Evolutionary conservation across 1,139 yeast species (phyloP).

Genomic region (Saccharomyces hybrid): DNA sequence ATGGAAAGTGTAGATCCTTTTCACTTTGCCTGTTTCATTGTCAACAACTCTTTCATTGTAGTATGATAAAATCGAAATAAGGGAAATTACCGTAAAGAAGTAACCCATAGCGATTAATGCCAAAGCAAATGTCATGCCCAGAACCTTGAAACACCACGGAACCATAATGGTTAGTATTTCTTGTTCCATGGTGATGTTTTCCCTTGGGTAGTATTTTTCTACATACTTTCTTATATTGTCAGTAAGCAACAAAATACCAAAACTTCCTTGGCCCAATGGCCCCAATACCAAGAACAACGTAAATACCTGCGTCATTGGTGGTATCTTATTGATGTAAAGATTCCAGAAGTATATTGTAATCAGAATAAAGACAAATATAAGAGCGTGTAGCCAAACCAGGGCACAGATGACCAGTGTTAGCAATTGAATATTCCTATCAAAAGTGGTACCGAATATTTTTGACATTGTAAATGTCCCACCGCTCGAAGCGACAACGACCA

Average conservation of each 20-base stretch:
- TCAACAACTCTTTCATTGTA: slow-evolving; percentile 8
- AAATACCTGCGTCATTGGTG: slow-evolving; percentile 41
- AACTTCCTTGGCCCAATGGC: slow-evolving; percentile 76
- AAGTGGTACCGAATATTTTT: slow-evolving; percentile 37
- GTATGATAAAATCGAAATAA: slow-evolving; percentile 38
- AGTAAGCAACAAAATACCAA: slow-evolving; percentile 55
- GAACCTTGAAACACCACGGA: slow-evolving; percentile 27
- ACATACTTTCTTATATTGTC: slow-evolving; percentile 31
- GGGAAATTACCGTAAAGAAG: slow-evolving; percentile 53
- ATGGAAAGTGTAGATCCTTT: slow-evolving; percentile 39
- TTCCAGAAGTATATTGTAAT: slow-evolving; percentile 53
- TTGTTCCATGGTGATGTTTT: slow-evolving; percentile 6
- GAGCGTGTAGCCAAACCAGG: slow-evolving; percentile 63
- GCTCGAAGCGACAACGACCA: slow-evolving; percentile 64
- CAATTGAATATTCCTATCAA: slow-evolving; percentile 36
- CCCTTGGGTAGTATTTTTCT: slow-evolving; percentile 14
- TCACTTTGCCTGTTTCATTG: slow-evolving; percentile 3
- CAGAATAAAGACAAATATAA: slow-evolving; percentile 51
- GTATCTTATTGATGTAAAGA: slow-evolving; percentile 52
- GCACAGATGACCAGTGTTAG: slow-evolving; percentile 49
- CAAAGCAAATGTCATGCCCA: slow-evolving; percentile 37
- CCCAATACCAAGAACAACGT: slow-evolving; percentile 59
- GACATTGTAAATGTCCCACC: slow-evolving; percentile 46
- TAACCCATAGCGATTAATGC: slow-evolving; percentile 54
- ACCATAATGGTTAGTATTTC: slow-evolving; percentile 14